phyloP scores from a whole-genome alignment of 2,329 filamentous ascomycete species.

The Trichoderma sp. region DNA sequence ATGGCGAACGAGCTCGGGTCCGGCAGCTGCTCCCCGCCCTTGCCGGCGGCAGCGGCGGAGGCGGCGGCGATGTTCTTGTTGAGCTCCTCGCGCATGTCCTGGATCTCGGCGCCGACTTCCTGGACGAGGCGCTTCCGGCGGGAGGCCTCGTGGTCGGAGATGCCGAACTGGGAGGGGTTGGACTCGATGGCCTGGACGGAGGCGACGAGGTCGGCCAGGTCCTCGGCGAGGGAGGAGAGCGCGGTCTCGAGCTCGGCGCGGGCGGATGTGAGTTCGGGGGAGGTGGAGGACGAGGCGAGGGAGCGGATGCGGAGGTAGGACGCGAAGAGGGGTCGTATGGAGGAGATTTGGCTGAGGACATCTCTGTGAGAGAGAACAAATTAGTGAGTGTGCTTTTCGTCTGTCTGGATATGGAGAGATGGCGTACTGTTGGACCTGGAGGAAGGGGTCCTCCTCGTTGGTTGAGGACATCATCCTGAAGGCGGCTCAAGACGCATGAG shows the following conservation, averaged over 20 bases:
- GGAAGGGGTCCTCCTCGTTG: slow-evolving; percentile 69
- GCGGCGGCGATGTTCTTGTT: slow-evolving; percentile 54
- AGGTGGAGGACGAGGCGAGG: slow-evolving; percentile 68
- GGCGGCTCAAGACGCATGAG: slow-evolving; percentile 33
- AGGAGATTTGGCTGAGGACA: slow-evolving; percentile 79
- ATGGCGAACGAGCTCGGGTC: slow-evolving; percentile 62
- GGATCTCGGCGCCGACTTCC: slow-evolving; percentile 86
- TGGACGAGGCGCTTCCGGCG: slow-evolving; percentile 80
- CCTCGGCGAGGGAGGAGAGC: slow-evolving; percentile 72
- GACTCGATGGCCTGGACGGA: slow-evolving; percentile 86
- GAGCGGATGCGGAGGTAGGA: slow-evolving; percentile 96
- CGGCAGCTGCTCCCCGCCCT: slow-evolving; percentile 46
- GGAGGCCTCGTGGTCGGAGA: slow-evolving; percentile 79
- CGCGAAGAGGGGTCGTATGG: slow-evolving; percentile 82
- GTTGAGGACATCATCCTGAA: slow-evolving; percentile 66
- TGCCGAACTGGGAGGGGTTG: slow-evolving; percentile 83
- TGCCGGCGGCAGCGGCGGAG: slow-evolving; percentile 32
- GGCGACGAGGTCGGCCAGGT: slow-evolving; percentile 84
- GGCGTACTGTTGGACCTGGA: slow-evolving; percentile 69
- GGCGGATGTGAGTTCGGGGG: slow-evolving; percentile 83
- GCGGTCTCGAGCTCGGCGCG: slow-evolving; percentile 67
- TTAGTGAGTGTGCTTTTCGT: too few species aligned
- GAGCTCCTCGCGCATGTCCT: slow-evolving; percentile 85
- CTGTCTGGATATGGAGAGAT: not conserved
- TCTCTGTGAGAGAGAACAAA: slow-evolving; percentile 60